phyloP scores from a whole-genome alignment of 352 stramenopile species.

The Phytophthora ramorum region DNA sequence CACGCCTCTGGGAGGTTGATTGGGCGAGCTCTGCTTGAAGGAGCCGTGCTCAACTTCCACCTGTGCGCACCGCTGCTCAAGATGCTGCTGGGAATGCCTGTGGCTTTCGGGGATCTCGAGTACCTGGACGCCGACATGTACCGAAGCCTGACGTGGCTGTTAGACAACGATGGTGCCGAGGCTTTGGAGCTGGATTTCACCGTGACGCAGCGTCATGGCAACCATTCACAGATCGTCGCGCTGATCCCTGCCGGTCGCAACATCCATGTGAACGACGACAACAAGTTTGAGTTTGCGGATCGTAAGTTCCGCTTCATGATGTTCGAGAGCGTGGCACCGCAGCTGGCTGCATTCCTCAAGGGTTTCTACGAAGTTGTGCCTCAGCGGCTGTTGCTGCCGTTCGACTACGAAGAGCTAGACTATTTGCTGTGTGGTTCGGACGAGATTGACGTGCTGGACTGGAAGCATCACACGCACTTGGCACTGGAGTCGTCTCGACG shows the following conservation, averaged over 20 bases:
- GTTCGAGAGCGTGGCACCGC: slow-evolving; percentile 91
- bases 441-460: slow-evolving; percentile 94
- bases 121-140: slow-evolving; percentile 69
- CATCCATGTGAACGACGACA: slow-evolving; percentile 95
- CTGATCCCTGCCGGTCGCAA: slow-evolving; percentile 60
- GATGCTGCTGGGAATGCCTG: slow-evolving; percentile 95
- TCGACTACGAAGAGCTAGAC: slow-evolving; percentile 97
- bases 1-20: slow-evolving; percentile 60
- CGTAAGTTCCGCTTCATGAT: slow-evolving; percentile 95
- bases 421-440: slow-evolving; percentile 95
- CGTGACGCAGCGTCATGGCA: slow-evolving; percentile 37
- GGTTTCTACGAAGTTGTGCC: slow-evolving; percentile 98
- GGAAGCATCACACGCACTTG: slow-evolving; percentile 81
- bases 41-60: slow-evolving; percentile 94
- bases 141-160: slow-evolving; percentile 65
- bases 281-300: slow-evolving; percentile 95
- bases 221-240: slow-evolving; percentile 43
- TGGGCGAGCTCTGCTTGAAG: slow-evolving; percentile 81
- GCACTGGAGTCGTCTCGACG: slow-evolving; percentile 33
- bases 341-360: slow-evolving; percentile 91
- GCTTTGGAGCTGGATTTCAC: slow-evolving; percentile 70
- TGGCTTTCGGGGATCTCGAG: slow-evolving; percentile 95
- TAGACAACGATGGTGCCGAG: slow-evolving; percentile 61
- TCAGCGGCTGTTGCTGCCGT: slow-evolving; percentile 92
- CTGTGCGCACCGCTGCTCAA: slow-evolving; percentile 97